Conservation (phyloP, 1,139 yeast genomes). For the Hansenula anomala region DNA sequence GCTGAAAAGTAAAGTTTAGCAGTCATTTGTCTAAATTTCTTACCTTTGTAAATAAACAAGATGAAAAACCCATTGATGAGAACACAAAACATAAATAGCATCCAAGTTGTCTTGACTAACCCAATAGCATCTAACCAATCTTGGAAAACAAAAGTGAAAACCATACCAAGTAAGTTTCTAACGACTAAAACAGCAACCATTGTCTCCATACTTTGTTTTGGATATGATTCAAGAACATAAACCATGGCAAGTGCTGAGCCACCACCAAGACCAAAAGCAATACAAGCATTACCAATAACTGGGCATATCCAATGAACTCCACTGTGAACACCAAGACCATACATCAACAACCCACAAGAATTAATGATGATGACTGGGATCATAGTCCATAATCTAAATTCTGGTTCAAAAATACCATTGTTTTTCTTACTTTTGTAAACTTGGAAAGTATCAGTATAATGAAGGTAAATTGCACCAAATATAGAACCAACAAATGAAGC, state of each 20-base stretch:
- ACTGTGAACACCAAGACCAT: conserved; percentile 40
- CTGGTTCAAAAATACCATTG: conserved; percentile 35
- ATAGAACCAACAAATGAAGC: conserved; percentile 37
- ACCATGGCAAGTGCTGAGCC: conserved; percentile 42
- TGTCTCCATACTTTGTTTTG: conserved; percentile 47
- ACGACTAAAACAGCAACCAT: conserved; percentile 40
- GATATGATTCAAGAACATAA: conserved; percentile 51
- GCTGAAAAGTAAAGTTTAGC: too few relatives aligned
- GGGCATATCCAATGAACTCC: conserved; percentile 47
- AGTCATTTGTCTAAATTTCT: too few relatives aligned
- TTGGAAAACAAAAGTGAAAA: too few relatives aligned
- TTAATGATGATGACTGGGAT: conserved; percentile 31
- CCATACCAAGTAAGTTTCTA: too few relatives aligned
- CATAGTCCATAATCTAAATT: conserved; percentile 37
- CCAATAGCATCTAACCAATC: too few relatives aligned
- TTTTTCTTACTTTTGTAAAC: conserved; percentile 31
- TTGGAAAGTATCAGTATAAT: conserved; percentile 36
- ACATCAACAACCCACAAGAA: conserved; percentile 32
- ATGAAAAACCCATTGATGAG: too few relatives aligned
- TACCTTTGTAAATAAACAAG: too few relatives aligned
- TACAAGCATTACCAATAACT: too few relatives aligned
- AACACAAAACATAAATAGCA: too few relatives aligned
- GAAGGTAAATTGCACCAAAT: too few relatives aligned
- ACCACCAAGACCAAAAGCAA: conserved; percentile 54
- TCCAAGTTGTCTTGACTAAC: too few relatives aligned